Conservation (phyloP, 306 rosid genomes). For the Medicago lupulina region DNA sequence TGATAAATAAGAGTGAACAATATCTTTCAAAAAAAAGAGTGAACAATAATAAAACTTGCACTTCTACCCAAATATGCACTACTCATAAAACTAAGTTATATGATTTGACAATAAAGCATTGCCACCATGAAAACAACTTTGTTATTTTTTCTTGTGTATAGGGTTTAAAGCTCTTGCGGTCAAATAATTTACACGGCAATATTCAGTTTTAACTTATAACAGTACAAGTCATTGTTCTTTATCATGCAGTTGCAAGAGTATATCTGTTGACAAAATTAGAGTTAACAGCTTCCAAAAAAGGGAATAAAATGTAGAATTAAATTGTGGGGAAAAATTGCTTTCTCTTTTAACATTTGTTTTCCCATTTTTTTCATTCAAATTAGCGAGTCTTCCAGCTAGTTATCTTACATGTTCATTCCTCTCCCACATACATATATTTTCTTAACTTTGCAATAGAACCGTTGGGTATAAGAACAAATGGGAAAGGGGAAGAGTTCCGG, state of each 20-base stretch:
- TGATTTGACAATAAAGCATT: background rate
- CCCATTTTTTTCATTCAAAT: conserved; percentile 22
- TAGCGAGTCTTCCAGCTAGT: conserved; percentile 16
- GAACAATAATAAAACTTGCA: background rate
- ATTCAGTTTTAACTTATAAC: conserved; percentile 7
- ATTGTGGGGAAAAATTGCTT: conserved; percentile 9
- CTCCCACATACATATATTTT: conserved; percentile 10
- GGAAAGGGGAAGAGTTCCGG: conserved; percentile 58
- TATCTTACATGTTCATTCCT: conserved; percentile 17
- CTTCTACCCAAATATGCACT: background rate
- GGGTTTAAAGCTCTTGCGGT: background rate
- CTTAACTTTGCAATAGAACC: conserved; percentile 55
- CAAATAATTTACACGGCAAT: background rate
- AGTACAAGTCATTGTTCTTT: conserved; percentile 4
- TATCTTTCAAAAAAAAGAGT: too few relatives aligned
- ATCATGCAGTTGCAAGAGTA: conserved; percentile 29
- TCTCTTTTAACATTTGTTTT: background rate
- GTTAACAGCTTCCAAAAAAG: background rate
- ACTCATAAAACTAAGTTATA: background rate
- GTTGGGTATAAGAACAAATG: conserved; percentile 59
- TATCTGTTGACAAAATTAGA: conserved; percentile 10
- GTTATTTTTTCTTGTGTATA: background rate
- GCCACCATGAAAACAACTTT: background rate
- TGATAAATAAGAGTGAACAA: background rate
- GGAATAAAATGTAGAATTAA: background rate